Percentiles rank a stretch among this genome's conserved stretches.
Conservation (phyloP, 371 early-diverging fungal genomes). For the Syncephalis plumigaleata region DNA sequence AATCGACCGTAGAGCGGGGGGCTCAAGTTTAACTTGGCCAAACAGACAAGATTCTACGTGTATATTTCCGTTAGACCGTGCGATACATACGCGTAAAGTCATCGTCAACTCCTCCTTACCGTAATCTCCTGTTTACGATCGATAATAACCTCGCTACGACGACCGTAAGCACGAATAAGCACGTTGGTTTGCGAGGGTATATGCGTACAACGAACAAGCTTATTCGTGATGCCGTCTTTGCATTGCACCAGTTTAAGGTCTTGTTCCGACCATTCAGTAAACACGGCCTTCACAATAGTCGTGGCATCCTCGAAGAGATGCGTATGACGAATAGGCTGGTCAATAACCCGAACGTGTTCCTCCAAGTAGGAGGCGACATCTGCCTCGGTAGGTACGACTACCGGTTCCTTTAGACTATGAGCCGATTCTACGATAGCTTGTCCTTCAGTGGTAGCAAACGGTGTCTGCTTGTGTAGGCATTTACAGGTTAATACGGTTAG, state of each 20-base stretch:
- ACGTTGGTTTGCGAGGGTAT: slow-evolving; percentile 34
- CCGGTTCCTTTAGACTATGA: no score
- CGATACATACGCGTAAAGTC: not conserved
- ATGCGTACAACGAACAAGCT: slow-evolving; percentile 61
- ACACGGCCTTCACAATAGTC: slow-evolving; percentile 31
- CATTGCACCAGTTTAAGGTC: slow-evolving; percentile 50
- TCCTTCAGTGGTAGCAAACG: no score
- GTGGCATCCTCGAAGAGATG: slow-evolving; percentile 46
- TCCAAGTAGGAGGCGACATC: no score
- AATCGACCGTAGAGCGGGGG: slow-evolving; percentile 79
- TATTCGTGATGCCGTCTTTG: slow-evolving; percentile 89
- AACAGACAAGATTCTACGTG: slow-evolving; percentile 53
- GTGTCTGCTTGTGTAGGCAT: no score
- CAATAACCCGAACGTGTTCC: no score
- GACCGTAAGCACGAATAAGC: slow-evolving; percentile 79
- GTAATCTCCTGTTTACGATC: slow-evolving; percentile 75
- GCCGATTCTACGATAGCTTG: no score
- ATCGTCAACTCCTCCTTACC: slow-evolving; percentile 19
- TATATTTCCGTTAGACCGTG: not conserved
- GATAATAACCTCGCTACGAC: slow-evolving; percentile 69
- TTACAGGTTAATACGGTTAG: no score
- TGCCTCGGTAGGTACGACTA: no score
- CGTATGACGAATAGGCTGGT: slow-evolving; percentile 17
- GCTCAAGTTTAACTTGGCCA: slow-evolving; percentile 48
- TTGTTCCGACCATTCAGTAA: slow-evolving; percentile 50